phyloP scores from a whole-genome alignment of 2,329 filamentous ascomycete genomes.

The Lasiodiplodia hormozganensis region DNA sequence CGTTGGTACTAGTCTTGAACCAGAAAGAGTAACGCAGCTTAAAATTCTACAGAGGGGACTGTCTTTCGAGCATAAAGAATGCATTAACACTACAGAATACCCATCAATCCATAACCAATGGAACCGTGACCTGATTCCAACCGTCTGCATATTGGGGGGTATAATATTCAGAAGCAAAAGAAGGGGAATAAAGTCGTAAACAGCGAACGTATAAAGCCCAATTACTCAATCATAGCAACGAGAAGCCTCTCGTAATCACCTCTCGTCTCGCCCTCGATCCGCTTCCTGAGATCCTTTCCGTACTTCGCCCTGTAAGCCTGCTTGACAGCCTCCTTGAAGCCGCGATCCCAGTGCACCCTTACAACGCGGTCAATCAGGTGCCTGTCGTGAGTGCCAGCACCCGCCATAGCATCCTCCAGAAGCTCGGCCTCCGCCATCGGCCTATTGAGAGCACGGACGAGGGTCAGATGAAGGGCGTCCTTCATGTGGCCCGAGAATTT shows the following conservation, averaged over 20 bases:
- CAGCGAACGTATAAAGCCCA: neutral
- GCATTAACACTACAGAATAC: neutral
- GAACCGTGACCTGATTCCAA: neutral
- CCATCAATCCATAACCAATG: neutral
- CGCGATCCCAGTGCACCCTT: constrained; percentile 81
- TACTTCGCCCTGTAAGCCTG: constrained; percentile 77
- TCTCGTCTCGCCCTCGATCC: constrained; percentile 83
- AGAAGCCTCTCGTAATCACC: constrained; percentile 81
- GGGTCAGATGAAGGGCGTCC: constrained; percentile 78
- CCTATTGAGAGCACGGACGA: constrained; percentile 78
- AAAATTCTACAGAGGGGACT: too few species aligned
- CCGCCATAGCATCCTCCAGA: constrained; percentile 88
- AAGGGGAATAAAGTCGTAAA: neutral
- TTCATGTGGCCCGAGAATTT: constrained; percentile 95
- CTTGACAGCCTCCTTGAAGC: constrained; percentile 78
- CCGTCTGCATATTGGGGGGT: constrained; percentile 2
- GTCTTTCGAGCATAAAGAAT: neutral
- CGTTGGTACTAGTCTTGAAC: neutral
- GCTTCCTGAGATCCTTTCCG: constrained; percentile 68
- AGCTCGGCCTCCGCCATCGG: constrained; percentile 82
- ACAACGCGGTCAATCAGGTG: constrained; percentile 80
- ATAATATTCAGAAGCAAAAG: neutral
- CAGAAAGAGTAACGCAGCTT: neutral
- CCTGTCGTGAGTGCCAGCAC: constrained; percentile 84
- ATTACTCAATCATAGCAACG: constrained; percentile 65